Evolutionary conservation across 768 basidiomycete genomes (phyloP), one percentile per base, ranked within the genome.

Genomic region (Rhodocollybia butyracea): DNA sequence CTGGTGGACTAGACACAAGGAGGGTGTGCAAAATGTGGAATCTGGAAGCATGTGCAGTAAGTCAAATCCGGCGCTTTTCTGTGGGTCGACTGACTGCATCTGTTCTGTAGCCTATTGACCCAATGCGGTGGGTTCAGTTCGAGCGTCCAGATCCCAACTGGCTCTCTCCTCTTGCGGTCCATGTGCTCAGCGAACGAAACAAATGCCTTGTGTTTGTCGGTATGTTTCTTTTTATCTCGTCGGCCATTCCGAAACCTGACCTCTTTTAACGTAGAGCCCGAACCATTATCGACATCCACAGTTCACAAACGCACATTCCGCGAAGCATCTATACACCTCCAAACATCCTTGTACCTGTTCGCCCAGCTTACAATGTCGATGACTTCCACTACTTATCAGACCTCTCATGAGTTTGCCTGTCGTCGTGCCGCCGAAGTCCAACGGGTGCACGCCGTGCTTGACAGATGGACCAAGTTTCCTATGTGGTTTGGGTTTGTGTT

Each of bases 291-390:
- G n/a, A 38, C 51, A 11, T 4, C 38, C 13, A 52, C 51, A 3
- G 40, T 6, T 11, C 51, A 52, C 17, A 52, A 52, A 31, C 51
- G 51, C 51, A 31, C 27, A 22, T 40, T 52, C 39, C 51, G 51
- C 10, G 51, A 52, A 41, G 51, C 51, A n/a, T 21, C 51, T 6
- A 26, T 52, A 29, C 27, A 41, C 17, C 51, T 52, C 8, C 36
- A 41, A 30, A 52, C 51, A 8, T 52, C 51, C 12, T n/a, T 52
- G 3, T 27, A 7, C 30, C 22, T 52, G 17, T 39, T 41, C 39
- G 27, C 27, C 39, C 34, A 13, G 15, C n/a, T 52, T 2, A n/a
- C 36, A 2, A n/a, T 29, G 26, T 52, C 51, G 13, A 17, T 42
- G 5, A 11, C 51, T 7, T 30, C 15, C 13, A 51, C 31, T 21